Conservation (phyloP, 2,329 filamentous ascomycete genomes). For the Spiromastix sp. region DNA sequence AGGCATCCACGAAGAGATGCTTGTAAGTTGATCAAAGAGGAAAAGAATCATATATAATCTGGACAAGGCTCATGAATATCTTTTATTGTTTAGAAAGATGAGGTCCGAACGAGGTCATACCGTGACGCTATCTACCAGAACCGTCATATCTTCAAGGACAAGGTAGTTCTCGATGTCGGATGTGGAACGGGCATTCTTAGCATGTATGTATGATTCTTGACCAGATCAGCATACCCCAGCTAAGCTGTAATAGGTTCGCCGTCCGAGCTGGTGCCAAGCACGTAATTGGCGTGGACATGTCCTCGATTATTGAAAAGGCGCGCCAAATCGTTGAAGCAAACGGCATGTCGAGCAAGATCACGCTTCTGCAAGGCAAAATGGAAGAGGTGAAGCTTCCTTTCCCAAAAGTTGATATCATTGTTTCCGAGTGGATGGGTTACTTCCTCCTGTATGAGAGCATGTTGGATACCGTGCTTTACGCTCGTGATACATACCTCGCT, state of each 20-base stretch:
- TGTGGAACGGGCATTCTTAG: constrained; percentile 77
- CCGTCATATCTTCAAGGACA: constrained; percentile 84
- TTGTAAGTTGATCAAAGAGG: constrained; percentile 61
- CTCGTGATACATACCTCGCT: constrained; percentile 80
- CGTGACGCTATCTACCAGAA: constrained; percentile 97
- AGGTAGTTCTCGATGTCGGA: constrained; percentile 91
- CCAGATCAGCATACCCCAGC: constrained; percentile 7
- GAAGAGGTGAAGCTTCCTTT: constrained; percentile 92
- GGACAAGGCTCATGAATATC: no score
- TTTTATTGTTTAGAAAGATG: constrained; percentile 65
- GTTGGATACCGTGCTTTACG: constrained; percentile 96
- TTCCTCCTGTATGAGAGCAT: constrained; percentile 98
- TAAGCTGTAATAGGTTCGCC: constrained; percentile 62
- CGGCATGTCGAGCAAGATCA: constrained; percentile 91
- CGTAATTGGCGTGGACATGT: constrained; percentile 99
- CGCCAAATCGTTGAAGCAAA: constrained; percentile 88
- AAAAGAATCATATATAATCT: no score
- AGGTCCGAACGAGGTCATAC: constrained; percentile 92
- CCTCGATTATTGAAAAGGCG: constrained; percentile 98
- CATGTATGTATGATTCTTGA: not conserved
- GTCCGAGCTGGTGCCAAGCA: constrained; percentile 94
- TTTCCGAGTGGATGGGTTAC: constrained; percentile 99
- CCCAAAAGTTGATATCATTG: constrained; percentile 97
- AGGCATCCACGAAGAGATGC: constrained; percentile 97
- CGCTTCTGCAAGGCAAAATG: constrained; percentile 98